A percentile compares a stretch with the other conserved stretches of the same genome.
These are phyloP conservation scores for Nannizziopsis arthrosporioides DNA, from an alignment of 2,329 filamentous ascomycete genomes.

Conservation along the genomic window DNA sequence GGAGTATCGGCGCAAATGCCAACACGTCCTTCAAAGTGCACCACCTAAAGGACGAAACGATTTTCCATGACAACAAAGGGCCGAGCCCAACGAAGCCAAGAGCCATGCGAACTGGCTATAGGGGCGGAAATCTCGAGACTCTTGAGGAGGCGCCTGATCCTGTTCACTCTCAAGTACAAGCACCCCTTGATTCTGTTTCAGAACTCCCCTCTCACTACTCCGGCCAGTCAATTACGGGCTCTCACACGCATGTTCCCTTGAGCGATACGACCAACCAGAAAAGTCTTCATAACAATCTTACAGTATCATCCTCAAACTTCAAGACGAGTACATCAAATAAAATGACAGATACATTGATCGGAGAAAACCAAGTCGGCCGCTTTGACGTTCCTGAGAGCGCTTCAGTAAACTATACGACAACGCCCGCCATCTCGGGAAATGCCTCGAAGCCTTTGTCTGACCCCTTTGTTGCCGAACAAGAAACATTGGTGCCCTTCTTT, in stretches of 20 bases:
- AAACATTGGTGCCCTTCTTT: background rate
- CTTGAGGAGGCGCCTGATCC: background rate
- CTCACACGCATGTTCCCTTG: conserved; percentile 2
- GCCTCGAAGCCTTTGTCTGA: background rate
- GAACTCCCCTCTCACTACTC: background rate
- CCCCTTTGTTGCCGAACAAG: conserved; percentile 3
- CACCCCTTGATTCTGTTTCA: background rate
- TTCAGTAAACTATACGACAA: background rate
- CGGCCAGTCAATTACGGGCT: background rate
- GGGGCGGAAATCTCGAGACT: background rate
- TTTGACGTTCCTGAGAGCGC: background rate
- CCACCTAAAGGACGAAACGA: background rate
- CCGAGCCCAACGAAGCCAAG: background rate
- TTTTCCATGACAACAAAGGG: background rate
- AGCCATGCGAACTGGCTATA: background rate
- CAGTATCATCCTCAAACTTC: background rate
- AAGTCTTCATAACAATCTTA: background rate
- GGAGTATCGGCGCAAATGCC: background rate
- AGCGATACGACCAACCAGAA: background rate
- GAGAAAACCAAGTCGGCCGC: background rate
- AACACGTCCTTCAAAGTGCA: background rate
- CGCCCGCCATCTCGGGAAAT: background rate
- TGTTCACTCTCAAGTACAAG: background rate
- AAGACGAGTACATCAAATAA: background rate
- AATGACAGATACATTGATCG: background rate